Percentiles rank a stretch among this genome's conserved stretches.
Conservation (phyloP, 139 green algal genomes). For the Coelastrella sp. region DNA sequence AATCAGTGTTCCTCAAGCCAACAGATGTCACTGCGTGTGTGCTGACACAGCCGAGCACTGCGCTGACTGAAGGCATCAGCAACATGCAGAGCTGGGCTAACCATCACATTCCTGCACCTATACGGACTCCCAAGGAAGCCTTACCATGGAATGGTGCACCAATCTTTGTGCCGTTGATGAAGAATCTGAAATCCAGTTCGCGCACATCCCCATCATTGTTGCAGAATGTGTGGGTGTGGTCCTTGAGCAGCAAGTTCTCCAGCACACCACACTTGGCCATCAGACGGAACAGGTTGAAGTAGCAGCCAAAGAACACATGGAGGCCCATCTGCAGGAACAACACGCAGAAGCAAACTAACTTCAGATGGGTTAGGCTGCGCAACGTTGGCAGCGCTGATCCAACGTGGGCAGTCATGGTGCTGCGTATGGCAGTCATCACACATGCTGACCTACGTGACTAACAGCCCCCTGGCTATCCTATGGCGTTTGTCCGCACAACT, state of each 20-base stretch:
- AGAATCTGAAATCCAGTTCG: slow-evolving; percentile 95
- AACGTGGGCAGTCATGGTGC: no score
- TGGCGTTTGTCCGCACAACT: no score
- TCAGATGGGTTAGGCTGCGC: no score
- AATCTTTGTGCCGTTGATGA: slow-evolving; percentile 86
- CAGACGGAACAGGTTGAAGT: slow-evolving; percentile 96
- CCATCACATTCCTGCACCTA: neutral
- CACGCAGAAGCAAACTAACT: neutral
- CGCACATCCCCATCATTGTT: slow-evolving; percentile 94
- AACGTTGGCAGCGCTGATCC: no score
- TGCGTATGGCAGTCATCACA: no score
- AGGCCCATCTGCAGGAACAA: slow-evolving; percentile 86
- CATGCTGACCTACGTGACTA: no score
- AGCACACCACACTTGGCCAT: slow-evolving; percentile 97
- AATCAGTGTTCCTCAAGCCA: no score
- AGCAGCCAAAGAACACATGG: slow-evolving; percentile 97
- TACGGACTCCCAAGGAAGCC: neutral
- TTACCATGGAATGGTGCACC: slow-evolving; percentile 79
- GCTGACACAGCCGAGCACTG: no score
- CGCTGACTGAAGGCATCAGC: no score
- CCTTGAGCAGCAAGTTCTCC: slow-evolving; percentile 96
- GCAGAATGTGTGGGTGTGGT: slow-evolving; percentile 98
- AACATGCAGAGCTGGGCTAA: neutral
- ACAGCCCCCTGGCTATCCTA: no score
- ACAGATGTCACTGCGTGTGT: no score